Evolutionary conservation across 202 grass and related monocot species (phyloP), one percentile per base, ranked within the genome.

Genomic region (Carex arenaria): DNA sequence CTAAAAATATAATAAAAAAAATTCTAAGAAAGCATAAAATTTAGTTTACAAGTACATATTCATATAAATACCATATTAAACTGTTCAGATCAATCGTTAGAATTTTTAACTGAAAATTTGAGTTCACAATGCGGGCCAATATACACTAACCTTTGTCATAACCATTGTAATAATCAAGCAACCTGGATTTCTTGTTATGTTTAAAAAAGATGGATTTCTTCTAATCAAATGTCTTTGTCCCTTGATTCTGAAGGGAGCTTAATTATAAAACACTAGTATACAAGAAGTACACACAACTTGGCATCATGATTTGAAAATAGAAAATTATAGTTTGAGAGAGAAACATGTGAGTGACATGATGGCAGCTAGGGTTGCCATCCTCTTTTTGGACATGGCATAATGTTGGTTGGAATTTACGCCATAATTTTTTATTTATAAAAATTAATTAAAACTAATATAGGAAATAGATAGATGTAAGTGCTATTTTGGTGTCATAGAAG

Each of bases 381-480:
- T 67, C 31, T 81, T 81, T 81, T 62, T 81, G 36, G 36, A 81
- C 79, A 81, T 81, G 79, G 15, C 61, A 66, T 66, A 7, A 66
- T 81, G 79, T 81, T 81, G 43, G 61, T 81, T 81, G 61, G 40
- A 81, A 81, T 18, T 66, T 67, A 74, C 2, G 15, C 14, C 38
- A 5, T 0, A 30, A 74, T 15, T 74, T 74, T 19, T 43, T 43
- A 38, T 38, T 38, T 38, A 6, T 38, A 38, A 38, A 38, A 6
- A 38, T 5, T 38, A 38, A 38, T 38, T 38, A 38, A 38, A 38
- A 38, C 5, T 38, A 6, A 38, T 38, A 38, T 38, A 38, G 36
- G 5, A 38, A 38, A 38, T 38, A 38, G 36, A 38, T 38, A 38
- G 36, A 38, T 38, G 36, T 4, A 4, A 38, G 0, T 38, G 36